Conservation (phyloP, 495 filamentous ascomycete genomes). For the Aspergillus sclerotiicarbonarius region DNA sequence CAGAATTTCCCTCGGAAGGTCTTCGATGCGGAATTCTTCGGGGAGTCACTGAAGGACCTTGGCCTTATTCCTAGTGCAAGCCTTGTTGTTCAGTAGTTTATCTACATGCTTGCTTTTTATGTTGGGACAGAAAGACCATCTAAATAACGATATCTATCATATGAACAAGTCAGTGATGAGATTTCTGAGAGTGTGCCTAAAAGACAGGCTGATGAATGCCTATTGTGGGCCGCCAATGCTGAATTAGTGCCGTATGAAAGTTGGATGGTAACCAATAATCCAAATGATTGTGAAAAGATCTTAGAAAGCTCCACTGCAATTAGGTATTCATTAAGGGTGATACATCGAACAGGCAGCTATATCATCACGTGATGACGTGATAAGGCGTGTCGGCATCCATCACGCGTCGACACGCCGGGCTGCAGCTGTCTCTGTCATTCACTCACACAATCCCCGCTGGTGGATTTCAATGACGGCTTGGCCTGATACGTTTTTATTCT, state of each 20-base stretch:
- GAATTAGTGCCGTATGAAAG: no score
- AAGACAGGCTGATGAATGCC: not conserved
- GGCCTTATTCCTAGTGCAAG: conserved; percentile 86
- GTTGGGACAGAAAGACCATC: not conserved
- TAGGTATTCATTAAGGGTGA: not conserved
- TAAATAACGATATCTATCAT: not conserved
- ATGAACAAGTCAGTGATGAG: not conserved
- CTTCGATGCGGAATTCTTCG: conserved; percentile 77
- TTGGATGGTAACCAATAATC: no score
- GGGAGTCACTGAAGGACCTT: conserved; percentile 87
- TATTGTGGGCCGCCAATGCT: not conserved
- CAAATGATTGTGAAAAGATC: no score
- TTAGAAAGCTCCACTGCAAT: not conserved
- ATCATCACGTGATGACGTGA: conserved; percentile 45
- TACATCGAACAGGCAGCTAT: not conserved
- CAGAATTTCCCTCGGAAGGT: conserved; percentile 86
- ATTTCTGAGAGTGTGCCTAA: not conserved
- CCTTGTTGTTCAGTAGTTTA: conserved; percentile 63
- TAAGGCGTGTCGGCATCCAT: conserved; percentile 23
- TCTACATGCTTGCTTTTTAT: not conserved
- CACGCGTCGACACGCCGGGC: conserved; percentile 25
- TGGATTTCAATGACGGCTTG: conserved; percentile 11
- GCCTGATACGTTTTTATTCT: conserved; percentile 9
- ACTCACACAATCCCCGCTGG: not conserved
- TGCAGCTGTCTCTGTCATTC: not conserved